A percentile compares a stretch with the other conserved stretches of the same genome.
phyloP scores from a whole-genome alignment of 768 basidiomycete genomes.

The Ramaria sp. region DNA sequence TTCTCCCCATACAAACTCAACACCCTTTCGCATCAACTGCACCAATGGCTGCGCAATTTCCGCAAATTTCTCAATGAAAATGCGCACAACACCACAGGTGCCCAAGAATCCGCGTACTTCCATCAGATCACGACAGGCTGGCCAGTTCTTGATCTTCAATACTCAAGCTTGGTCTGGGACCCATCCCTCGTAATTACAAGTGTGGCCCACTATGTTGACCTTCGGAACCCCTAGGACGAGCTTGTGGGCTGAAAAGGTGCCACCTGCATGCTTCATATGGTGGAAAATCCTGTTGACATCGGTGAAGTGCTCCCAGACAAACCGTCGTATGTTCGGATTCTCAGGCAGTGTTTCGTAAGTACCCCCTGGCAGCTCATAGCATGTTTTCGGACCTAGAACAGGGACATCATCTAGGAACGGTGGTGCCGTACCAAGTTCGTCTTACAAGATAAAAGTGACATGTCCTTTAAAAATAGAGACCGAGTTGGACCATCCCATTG shows the following conservation, averaged over 20 bases:
- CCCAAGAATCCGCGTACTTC: slow-evolving; percentile 20
- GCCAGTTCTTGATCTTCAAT: slow-evolving; percentile 19
- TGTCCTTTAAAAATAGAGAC: slow-evolving; percentile 31
- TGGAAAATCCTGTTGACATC: slow-evolving; percentile 28
- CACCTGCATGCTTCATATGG: slow-evolving; percentile 25
- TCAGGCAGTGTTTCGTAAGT: slow-evolving; percentile 24
- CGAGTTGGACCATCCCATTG: slow-evolving; percentile 33
- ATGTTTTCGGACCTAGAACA: slow-evolving; percentile 22
- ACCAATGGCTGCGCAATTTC: slow-evolving; percentile 14
- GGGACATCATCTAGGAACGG: slow-evolving; percentile 32
- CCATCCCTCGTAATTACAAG: slow-evolving; percentile 24
- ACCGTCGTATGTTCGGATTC: slow-evolving; percentile 26
- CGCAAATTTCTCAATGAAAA: slow-evolving; percentile 17
- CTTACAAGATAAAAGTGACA: slow-evolving; percentile 26
- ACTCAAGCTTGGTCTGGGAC: slow-evolving; percentile 19
- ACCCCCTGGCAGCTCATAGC: slow-evolving; percentile 20
- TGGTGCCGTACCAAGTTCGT: slow-evolving; percentile 26
- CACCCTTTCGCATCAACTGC: slow-evolving; percentile 5
- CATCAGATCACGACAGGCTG: slow-evolving; percentile 8
- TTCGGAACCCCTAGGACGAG: slow-evolving; percentile 19
- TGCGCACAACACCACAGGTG: slow-evolving; percentile 14
- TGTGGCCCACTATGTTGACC: slow-evolving; percentile 26
- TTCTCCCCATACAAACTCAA: slow-evolving; percentile 7
- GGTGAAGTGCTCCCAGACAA: slow-evolving; percentile 22
- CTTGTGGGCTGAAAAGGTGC: slow-evolving; percentile 29